Evolutionary conservation across 768 basidiomycete species (phyloP), one percentile per base, ranked within the genome.

Genomic region (Tylopilus sp.): DNA sequence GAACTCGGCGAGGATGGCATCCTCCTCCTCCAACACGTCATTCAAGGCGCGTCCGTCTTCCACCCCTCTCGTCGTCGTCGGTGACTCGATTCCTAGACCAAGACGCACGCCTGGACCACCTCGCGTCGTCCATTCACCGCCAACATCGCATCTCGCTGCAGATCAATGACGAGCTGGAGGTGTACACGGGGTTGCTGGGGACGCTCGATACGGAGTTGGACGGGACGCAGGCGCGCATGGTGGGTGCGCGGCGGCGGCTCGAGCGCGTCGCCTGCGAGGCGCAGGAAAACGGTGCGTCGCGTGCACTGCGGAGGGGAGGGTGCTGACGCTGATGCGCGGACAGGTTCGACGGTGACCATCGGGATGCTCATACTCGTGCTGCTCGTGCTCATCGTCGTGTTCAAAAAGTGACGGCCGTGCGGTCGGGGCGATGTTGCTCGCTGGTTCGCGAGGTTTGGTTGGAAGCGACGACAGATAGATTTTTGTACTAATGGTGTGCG

Each of bases 161-260:
- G 71, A 97, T 98, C 34, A 91, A 91, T 43, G 86, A 88, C 56
- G 96, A 98, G 72, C 74, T 98, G n/a, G 94, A 94, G 52, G 81
- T 87, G 2, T 96, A 98, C 60, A 81, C 84, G 30, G 89, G 89
- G 1, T 70, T 98, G 48, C 71, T 98, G n/a, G 85, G 88, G 60
- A 85, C 87, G 52, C 83, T 97, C 6, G 95, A 97, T 59, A 80
- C 77, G 0, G 90, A 89, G 44, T 66, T 98, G 52, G 92, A 94
- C 53, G 71, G 74, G 38, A 95, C 93, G 11, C 75, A 78, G 14
- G 74, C 72, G 11, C 74, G 89, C 46, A 70, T 98, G 45, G 71
- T 78, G 21, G 65, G 78, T 41, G 96, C 95, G 16, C 75, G 89
- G 59, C 72, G 83, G 63, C 74, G 82, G 59, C 74, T 98, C 31